Evolutionary conservation across 2,329 filamentous ascomycete species (phyloP).

Genomic region (Albifimbria verrucaria): DNA sequence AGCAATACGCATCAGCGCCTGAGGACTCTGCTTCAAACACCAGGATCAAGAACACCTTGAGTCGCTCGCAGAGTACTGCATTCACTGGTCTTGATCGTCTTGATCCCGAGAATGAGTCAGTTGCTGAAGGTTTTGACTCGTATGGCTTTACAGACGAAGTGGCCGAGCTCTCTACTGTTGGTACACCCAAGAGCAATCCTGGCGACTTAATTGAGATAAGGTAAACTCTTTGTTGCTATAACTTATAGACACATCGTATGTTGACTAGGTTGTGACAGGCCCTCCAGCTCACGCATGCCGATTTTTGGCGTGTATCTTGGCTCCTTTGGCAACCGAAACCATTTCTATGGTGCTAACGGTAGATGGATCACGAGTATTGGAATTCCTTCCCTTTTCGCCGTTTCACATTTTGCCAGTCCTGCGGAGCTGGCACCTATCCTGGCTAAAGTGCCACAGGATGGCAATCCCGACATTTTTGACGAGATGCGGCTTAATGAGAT

Average conservation of each 20-base stretch:
- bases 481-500: constrained; percentile 28
- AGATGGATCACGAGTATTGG: constrained; percentile 43
- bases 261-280: too few species aligned
- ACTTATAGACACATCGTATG: too few species aligned
- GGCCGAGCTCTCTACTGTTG: constrained; percentile 20
- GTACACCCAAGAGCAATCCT: constrained; percentile 24
- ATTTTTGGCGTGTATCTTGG: constrained; percentile 53
- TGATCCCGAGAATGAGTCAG: not conserved
- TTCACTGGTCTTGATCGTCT: constrained; percentile 21
- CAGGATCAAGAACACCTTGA: constrained; percentile 31
- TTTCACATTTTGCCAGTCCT: constrained; percentile 41
- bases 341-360: constrained; percentile 53
- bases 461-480: constrained; percentile 26
- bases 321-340: constrained; percentile 45
- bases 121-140: not conserved
- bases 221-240: constrained; percentile 20
- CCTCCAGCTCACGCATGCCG: constrained; percentile 38
- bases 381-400: constrained; percentile 45
- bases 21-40: too few species aligned
- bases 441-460: constrained; percentile 23
- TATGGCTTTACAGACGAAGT: constrained; percentile 24
- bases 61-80: constrained; percentile 29
- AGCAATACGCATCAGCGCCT: too few species aligned
- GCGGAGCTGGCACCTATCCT: constrained; percentile 39
- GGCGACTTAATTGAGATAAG: constrained; percentile 52